Conservation (phyloP, 164 flowering plant species). For the Pachysandra terminalis region DNA sequence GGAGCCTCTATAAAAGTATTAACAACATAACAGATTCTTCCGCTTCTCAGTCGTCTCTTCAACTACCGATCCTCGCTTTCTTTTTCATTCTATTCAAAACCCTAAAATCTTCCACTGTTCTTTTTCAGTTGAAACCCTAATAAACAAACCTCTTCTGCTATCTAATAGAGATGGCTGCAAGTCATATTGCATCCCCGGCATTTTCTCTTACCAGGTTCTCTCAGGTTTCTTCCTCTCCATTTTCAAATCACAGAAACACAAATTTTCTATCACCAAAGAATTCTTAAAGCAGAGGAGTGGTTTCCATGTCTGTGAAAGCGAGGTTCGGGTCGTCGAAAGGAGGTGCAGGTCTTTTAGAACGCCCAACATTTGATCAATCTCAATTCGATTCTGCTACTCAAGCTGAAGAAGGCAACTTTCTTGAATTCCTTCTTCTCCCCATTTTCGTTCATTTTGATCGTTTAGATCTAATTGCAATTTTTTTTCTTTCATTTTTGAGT, state of each 20-base stretch:
- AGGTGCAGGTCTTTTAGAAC: background rate
- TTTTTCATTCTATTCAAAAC: background rate
- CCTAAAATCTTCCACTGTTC: background rate
- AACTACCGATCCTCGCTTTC: background rate
- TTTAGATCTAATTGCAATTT: background rate
- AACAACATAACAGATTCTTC: too few species aligned
- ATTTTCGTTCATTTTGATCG: background rate
- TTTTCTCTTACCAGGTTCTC: background rate
- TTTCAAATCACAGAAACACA: background rate
- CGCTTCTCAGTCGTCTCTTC: too few species aligned
- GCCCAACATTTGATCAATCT: constrained; percentile 12
- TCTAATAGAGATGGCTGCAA: background rate
- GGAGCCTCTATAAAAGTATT: too few species aligned
- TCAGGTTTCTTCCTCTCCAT: background rate
- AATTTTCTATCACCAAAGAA: background rate
- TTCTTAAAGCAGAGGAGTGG: background rate
- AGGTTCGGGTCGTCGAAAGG: constrained; percentile 10
- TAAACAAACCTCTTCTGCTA: background rate
- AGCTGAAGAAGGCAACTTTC: constrained; percentile 17
- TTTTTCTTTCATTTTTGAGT: background rate
- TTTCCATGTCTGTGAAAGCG: constrained; percentile 1
- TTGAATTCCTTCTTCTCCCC: background rate
- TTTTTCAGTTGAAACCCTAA: background rate
- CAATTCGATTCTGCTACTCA: constrained; percentile 11
- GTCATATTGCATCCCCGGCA: background rate